A percentile compares a stretch with the other conserved stretches of the same genome.
Conservation (phyloP, 106 monocot species). For the Cymbidium sinense region DNA sequence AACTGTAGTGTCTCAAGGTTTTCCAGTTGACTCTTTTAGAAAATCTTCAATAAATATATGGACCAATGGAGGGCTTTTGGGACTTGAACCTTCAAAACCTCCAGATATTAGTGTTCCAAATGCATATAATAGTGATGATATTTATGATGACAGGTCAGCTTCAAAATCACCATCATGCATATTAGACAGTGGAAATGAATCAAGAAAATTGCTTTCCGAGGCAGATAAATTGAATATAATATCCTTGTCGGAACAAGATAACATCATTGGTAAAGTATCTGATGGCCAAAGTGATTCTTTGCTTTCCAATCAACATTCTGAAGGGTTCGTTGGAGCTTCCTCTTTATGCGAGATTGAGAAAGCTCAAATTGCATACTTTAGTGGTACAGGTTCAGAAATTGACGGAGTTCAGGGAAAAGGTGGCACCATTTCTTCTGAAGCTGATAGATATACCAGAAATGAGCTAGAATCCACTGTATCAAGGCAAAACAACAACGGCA, state of each 20-base stretch:
- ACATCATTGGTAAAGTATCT: background rate
- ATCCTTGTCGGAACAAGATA: background rate
- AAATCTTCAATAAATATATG: conserved; percentile 44
- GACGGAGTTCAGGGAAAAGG: background rate
- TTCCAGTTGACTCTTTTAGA: conserved; percentile 15
- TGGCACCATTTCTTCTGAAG: background rate
- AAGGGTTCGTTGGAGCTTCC: conserved; percentile 1
- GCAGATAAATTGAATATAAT: background rate
- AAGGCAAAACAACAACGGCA: conserved; percentile 11
- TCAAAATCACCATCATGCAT: conserved; percentile 3
- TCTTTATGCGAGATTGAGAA: background rate
- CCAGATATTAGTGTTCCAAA: conserved; percentile 37
- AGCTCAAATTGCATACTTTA: background rate
- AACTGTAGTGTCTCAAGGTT: conserved; percentile 5
- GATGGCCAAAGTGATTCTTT: background rate
- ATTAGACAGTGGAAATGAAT: background rate
- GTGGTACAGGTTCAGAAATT: background rate
- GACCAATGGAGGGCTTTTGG: conserved; percentile 95
- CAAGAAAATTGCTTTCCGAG: background rate
- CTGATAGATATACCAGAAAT: conserved; percentile 13
- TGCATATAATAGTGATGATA: background rate
- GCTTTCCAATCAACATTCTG: background rate
- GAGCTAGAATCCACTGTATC: conserved; percentile 8
- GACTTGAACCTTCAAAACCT: conserved; percentile 93
- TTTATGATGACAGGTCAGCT: conserved; percentile 3